These are phyloP conservation scores for Aphanoascus verrucosus DNA, from an alignment of 2,329 filamentous ascomycete genomes.

Conservation along the genomic window DNA sequence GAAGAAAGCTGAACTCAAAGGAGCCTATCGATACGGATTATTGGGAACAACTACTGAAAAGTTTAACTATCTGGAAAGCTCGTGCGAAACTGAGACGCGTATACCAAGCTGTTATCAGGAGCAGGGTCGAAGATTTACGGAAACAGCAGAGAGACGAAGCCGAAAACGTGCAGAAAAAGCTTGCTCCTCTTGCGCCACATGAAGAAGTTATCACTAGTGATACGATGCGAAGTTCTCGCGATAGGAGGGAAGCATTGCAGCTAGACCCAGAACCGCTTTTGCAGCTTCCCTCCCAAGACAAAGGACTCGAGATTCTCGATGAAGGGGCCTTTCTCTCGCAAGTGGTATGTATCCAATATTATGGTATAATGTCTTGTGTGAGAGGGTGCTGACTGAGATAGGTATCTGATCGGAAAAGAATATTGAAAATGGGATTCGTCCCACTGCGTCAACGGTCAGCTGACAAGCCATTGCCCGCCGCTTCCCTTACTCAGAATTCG, in stretches of 20 bases:
- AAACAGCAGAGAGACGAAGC: constrained; percentile 60
- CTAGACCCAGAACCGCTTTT: constrained; percentile 55
- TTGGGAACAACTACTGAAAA: constrained; percentile 85
- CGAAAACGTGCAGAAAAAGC: constrained; percentile 42
- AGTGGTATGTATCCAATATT: constrained; percentile 34
- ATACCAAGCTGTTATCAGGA: constrained; percentile 62
- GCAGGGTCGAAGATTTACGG: constrained; percentile 55
- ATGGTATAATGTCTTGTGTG: not conserved
- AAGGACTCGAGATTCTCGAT: constrained; percentile 46
- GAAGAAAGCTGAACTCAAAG: constrained; percentile 71
- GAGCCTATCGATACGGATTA: constrained; percentile 95
- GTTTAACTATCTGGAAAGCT: constrained; percentile 80
- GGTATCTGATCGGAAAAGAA: constrained; percentile 48
- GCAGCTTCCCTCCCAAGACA: constrained; percentile 54
- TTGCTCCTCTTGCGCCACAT: constrained; percentile 40
- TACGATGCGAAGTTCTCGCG: not conserved
- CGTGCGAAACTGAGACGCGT: constrained; percentile 72
- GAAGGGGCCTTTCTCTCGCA: constrained; percentile 49
- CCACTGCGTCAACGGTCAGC: constrained; percentile 43
- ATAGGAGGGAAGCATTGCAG: not conserved
- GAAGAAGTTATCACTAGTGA: not conserved
- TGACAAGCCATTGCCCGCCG: constrained; percentile 26
- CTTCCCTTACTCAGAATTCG: constrained; percentile 25
- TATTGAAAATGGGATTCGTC: constrained; percentile 57
- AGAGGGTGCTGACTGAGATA: constrained; percentile 19